A percentile compares a stretch with the other conserved stretches of the same genome.
These are phyloP conservation scores for Ascochyta koolunga DNA, from an alignment of 2,329 filamentous ascomycete genomes.

Conservation along the genomic window DNA sequence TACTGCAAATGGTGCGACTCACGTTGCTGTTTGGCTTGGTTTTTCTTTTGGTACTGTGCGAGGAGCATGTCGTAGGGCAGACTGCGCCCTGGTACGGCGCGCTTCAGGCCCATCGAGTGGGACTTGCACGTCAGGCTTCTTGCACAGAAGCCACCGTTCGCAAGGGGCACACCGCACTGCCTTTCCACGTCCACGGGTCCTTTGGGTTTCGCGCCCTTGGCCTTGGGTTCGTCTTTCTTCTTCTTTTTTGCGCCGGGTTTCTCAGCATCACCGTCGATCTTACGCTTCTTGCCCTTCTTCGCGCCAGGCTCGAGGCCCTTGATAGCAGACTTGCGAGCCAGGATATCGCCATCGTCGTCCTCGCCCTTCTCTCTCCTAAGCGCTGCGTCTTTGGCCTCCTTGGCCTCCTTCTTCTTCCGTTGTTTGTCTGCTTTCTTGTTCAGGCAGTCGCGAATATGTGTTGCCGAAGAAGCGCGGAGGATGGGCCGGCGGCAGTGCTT, in stretches of 20 bases:
- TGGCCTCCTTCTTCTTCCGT: conserved; percentile 68
- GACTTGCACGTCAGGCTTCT: conserved; percentile 91
- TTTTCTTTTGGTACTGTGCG: conserved; percentile 78
- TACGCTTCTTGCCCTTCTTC: conserved; percentile 56
- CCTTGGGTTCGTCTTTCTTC: conserved; percentile 90
- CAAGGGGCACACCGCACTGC: conserved; percentile 86
- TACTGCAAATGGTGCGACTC: conserved; percentile 48
- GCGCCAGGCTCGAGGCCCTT: conserved; percentile 50
- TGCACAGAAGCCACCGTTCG: conserved; percentile 86
- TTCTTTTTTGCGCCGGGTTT: conserved; percentile 86
- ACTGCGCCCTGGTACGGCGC: conserved; percentile 83
- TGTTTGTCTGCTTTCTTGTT: conserved; percentile 76
- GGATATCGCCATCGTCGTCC: conserved; percentile 49
- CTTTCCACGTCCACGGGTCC: conserved; percentile 92
- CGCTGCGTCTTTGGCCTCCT: conserved; percentile 59
- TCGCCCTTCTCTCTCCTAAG: conserved; percentile 55
- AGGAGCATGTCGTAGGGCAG: conserved; percentile 92
- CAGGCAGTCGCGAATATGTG: conserved; percentile 83
- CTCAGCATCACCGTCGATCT: conserved; percentile 65
- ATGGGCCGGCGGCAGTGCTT: conserved; percentile 94
- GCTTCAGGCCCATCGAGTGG: conserved; percentile 92
- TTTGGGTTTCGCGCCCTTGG: conserved; percentile 83
- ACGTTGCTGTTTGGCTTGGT: conserved; percentile 98
- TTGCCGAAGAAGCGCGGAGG: conserved; percentile 73
- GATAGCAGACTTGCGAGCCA: conserved; percentile 49